Conservation (phyloP, 2,329 filamentous ascomycete species). For the Aspergillus puulaauensis region DNA sequence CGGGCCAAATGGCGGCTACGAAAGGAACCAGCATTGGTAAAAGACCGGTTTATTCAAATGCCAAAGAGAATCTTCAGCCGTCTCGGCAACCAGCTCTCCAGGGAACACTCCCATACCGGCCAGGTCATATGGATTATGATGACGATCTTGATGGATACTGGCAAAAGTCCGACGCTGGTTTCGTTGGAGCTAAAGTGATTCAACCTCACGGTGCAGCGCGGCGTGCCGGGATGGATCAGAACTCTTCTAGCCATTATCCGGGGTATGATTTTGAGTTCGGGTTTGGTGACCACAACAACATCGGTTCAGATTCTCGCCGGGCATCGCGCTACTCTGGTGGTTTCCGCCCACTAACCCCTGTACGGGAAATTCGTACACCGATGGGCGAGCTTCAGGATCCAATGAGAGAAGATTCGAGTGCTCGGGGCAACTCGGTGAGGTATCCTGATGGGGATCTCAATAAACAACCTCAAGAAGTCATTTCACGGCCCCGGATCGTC, state of each 20-base stretch:
- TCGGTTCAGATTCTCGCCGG: slow-evolving; percentile 11
- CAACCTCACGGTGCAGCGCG: slow-evolving; percentile 16
- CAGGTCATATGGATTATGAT: slow-evolving; percentile 12
- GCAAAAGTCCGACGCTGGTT: slow-evolving; percentile 10
- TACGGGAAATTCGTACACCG: slow-evolving; percentile 23
- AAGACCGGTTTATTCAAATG: slow-evolving; percentile 13
- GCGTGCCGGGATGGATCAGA: slow-evolving; percentile 8
- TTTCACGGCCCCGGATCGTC: slow-evolving; percentile 34
- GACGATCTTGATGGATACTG: slow-evolving; percentile 17
- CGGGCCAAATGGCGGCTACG: slow-evolving; percentile 13
- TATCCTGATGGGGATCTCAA: slow-evolving; percentile 20
- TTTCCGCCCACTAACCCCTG: slow-evolving; percentile 22
- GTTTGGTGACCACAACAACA: slow-evolving; percentile 22
- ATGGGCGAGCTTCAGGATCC: slow-evolving; percentile 8
- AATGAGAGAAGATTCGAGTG: slow-evolving; percentile 1
- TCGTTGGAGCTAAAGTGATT: slow-evolving; percentile 8
- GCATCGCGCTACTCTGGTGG: slow-evolving; percentile 21
- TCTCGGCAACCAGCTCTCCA: slow-evolving; percentile 9
- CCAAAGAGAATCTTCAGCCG: slow-evolving; percentile 8
- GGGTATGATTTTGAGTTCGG: slow-evolving; percentile 25
- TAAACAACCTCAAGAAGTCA: slow-evolving; percentile 30
- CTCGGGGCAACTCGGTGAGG: slow-evolving; percentile 11
- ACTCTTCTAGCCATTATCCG: slow-evolving; percentile 4
- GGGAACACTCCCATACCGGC: not conserved
- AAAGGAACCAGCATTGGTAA: slow-evolving; percentile 13